Conservation (phyloP, 257 asterid genomes). For the Coffea canephora region DNA sequence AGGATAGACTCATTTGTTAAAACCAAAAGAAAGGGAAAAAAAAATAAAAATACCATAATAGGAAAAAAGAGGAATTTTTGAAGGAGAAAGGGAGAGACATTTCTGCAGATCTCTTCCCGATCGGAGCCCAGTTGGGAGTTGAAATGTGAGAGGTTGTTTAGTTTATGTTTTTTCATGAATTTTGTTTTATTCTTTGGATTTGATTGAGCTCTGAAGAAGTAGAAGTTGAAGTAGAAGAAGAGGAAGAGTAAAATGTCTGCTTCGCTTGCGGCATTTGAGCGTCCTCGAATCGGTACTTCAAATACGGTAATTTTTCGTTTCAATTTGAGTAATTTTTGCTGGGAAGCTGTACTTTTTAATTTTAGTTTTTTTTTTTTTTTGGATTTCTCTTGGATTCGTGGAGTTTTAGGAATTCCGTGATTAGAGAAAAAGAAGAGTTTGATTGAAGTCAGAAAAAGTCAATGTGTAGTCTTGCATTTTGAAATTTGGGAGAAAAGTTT, state of each 20-base stretch:
- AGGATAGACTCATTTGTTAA: neutral
- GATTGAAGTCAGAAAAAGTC: constrained; percentile 18
- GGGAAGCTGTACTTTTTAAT: neutral
- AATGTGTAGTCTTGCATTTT: neutral
- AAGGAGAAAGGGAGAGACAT: neutral
- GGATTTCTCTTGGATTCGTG: neutral
- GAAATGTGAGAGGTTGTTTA: constrained; percentile 6
- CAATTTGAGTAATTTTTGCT: neutral
- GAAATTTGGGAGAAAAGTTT: neutral
- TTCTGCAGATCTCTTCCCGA: constrained; percentile 11
- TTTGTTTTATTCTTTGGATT: constrained; percentile 1
- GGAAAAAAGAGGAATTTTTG: neutral
- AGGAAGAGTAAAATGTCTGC: constrained; percentile 58
- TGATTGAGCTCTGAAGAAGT: neutral
- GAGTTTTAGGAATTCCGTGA: neutral
- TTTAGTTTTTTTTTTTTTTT: neutral
- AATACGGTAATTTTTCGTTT: constrained; percentile 57
- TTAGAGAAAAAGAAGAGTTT: neutral
- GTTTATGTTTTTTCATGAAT: neutral
- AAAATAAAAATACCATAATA: neutral
- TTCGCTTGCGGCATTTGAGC: constrained; percentile 74
- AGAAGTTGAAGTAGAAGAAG: neutral
- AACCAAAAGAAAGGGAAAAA: neutral
- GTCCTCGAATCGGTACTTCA: constrained; percentile 82
- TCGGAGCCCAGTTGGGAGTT: neutral